Base-by-base conservation (phyloP, 192 early-diverging fungal genomes). In the Backusella macrospora region DNA sequence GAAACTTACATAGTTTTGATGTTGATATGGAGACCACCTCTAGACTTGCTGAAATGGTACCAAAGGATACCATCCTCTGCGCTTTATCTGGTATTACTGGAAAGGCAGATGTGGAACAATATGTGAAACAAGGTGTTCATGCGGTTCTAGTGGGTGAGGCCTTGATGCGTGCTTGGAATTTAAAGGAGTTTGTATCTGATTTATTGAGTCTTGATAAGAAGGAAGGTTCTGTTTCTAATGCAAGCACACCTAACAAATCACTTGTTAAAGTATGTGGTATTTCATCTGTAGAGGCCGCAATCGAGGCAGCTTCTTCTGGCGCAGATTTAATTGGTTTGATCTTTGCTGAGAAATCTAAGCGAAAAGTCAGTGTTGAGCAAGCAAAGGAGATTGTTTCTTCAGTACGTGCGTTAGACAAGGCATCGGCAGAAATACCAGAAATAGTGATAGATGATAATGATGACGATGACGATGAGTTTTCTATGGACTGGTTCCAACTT, bases 261-360 rank as follows among this genome's bases (percentile, higher is more conserved):
- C 66, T 93, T 16, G 94, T 96, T 76, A 99, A 99, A 82, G 94
- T 99, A 5, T 99, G 98, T 77, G 98, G 96, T 14, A 84, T 99
- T 16, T 88, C 83, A 37, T 93, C 88, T 5, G 84, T 89, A 0
- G 91, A 94, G 68, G 97, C 95, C 34, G 96, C 96, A 0, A 70
- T 91, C 10, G 82, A 80, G 40, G 95, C 95, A 3, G 87, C 90
- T 0, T 78, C 88, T 18, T 80, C 89, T 0, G 95, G 96, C 0
- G 95, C 96, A 4, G 92, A 98, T 78, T 85, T 98, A n/a, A 88
- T 99, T 68, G 97, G 98, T 4, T 86, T 99, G 74, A 98, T 98
- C 48, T 97, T 98, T 87, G 96, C 93, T 13, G 71, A 82, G 43
- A 87, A 89, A 13, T 92, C 92, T 3, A 90, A 89, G 59, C 89